These are phyloP conservation scores for Dryas octopetala DNA, from an alignment of 306 rosid species.

Conservation along the genomic window DNA sequence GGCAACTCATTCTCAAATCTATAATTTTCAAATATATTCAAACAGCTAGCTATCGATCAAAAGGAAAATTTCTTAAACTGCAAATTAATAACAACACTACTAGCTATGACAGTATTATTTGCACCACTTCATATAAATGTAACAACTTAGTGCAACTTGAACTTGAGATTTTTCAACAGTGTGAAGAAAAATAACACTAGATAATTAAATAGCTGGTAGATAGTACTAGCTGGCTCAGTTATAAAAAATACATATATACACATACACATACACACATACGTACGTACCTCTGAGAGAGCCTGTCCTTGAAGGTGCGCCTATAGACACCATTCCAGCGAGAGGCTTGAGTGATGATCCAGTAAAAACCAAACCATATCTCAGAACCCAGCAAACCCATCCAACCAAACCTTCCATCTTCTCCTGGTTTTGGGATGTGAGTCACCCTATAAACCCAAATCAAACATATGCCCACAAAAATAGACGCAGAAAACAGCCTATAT, in stretches of 20 bases:
- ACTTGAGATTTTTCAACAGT: too few relatives aligned
- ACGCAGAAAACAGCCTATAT: slow-evolving; percentile 36
- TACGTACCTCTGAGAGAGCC: slow-evolving; percentile 68
- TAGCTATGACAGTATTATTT: too few relatives aligned
- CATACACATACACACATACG: too few relatives aligned
- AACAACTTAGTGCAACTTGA: too few relatives aligned
- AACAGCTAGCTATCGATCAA: too few relatives aligned
- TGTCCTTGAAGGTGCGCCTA: slow-evolving; percentile 49
- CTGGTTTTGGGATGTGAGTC: slow-evolving; percentile 25
- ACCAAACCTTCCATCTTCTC: slow-evolving; percentile 33
- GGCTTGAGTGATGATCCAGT: slow-evolving; percentile 68
- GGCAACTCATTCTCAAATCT: slow-evolving; percentile 43
- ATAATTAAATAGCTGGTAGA: too few relatives aligned
- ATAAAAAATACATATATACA: background rate
- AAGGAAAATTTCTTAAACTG: too few relatives aligned
- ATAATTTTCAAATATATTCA: background rate
- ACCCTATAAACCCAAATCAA: slow-evolving; percentile 55
- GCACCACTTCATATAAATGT: too few relatives aligned
- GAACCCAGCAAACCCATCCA: slow-evolving; percentile 62
- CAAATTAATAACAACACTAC: too few relatives aligned
- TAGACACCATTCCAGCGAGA: slow-evolving; percentile 52
- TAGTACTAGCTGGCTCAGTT: too few relatives aligned
- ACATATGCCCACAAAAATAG: slow-evolving; percentile 47
- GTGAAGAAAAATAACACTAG: too few relatives aligned
- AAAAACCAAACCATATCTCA: slow-evolving; percentile 70